Conservation (phyloP, 169 alveolate genomes). For the Toxoplasma gondii region DNA sequence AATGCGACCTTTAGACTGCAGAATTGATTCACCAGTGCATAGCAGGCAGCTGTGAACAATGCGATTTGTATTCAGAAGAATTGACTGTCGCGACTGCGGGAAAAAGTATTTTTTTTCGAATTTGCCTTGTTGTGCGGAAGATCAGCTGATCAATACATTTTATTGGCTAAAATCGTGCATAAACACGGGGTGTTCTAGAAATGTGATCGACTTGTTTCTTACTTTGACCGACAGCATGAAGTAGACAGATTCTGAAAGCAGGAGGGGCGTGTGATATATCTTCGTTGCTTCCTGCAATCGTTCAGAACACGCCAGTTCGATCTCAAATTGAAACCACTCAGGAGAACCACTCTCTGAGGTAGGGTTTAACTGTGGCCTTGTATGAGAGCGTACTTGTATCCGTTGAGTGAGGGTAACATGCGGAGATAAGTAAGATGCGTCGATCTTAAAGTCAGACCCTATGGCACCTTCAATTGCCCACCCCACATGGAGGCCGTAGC, state of each 20-base stretch:
- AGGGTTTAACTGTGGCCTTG: too few relatives aligned
- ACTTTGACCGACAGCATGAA: conserved; percentile 19
- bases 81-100: too few relatives aligned
- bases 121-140: too few relatives aligned
- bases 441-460: conserved; percentile 94
- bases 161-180: too few relatives aligned
- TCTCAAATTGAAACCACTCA: too few relatives aligned
- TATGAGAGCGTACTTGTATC: conserved; percentile 84
- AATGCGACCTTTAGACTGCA: conserved; percentile 45
- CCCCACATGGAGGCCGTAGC: conserved; percentile 94
- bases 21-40: too few relatives aligned
- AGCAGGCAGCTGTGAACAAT: not conserved
- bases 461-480: conserved; percentile 96
- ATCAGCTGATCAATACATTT: too few relatives aligned
- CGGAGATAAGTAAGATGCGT: conserved; percentile 94
- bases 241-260: conserved; percentile 76
- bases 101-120: too few relatives aligned
- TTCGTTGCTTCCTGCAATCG: conserved; percentile 86
- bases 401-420: conserved; percentile 75
- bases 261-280: conserved; percentile 81
- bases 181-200: too few relatives aligned
- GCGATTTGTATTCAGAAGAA: not conserved
- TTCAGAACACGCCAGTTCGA: not conserved
- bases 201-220: not conserved
- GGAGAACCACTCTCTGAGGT: too few relatives aligned